phyloP scores from a whole-genome alignment of 495 filamentous ascomycete genomes.

The Penicillium bovifimosum region DNA sequence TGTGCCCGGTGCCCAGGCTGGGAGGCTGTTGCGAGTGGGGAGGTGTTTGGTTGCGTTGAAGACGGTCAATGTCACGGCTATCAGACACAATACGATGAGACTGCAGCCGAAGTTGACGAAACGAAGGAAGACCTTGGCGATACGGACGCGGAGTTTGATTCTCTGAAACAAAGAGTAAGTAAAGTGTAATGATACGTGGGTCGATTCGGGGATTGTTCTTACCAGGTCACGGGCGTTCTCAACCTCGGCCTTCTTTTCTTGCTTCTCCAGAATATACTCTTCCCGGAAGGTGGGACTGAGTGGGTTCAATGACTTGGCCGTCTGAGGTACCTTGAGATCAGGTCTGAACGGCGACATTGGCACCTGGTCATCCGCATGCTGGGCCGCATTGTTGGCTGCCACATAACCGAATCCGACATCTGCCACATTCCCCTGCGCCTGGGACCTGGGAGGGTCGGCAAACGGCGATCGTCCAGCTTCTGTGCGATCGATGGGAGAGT shows the following conservation, averaged over 20 bases:
- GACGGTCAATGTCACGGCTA: slow-evolving; percentile 77
- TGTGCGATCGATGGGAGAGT: slow-evolving; percentile 69
- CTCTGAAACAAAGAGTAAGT: slow-evolving; percentile 49
- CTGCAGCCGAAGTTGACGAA: slow-evolving; percentile 94
- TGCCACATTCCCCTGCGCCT: slow-evolving; percentile 54
- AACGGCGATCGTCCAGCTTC: slow-evolving; percentile 57
- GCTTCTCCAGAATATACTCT: slow-evolving; percentile 75
- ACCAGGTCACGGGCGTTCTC: slow-evolving; percentile 82
- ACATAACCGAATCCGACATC: slow-evolving; percentile 94
- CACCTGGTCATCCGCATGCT: slow-evolving; percentile 47
- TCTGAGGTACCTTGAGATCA: slow-evolving; percentile 78
- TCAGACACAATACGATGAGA: slow-evolving; percentile 85
- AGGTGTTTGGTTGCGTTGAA: slow-evolving; percentile 78
- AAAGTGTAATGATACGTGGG: neutral
- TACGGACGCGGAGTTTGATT: slow-evolving; percentile 85
- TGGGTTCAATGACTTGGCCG: slow-evolving; percentile 59
- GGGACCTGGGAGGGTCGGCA: slow-evolving; percentile 51
- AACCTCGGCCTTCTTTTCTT: slow-evolving; percentile 71
- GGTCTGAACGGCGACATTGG: slow-evolving; percentile 76
- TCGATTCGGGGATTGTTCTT: slow-evolving; percentile 29
- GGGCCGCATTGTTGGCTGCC: slow-evolving; percentile 47
- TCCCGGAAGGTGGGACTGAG: slow-evolving; percentile 86
- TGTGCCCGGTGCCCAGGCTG: slow-evolving; percentile 75
- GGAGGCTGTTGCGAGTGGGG: slow-evolving; percentile 68
- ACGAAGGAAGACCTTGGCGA: slow-evolving; percentile 91